phyloP scores from a whole-genome alignment of 2,329 filamentous ascomycete species.

The Fusarium humuli region DNA sequence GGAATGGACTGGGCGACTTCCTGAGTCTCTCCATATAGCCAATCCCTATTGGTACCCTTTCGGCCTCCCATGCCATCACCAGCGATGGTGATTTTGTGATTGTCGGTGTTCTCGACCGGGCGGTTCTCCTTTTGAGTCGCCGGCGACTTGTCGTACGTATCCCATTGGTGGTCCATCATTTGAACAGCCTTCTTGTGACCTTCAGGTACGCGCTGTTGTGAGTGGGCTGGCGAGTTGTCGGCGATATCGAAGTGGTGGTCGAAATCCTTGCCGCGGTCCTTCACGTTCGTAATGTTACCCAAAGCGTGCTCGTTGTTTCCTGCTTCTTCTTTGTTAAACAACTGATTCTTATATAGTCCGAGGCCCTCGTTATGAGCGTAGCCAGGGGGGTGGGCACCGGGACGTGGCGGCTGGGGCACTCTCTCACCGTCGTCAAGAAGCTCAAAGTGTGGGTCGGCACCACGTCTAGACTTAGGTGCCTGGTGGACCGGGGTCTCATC shows the following conservation, averaged over 20 bases:
- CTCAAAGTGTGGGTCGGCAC: slow-evolving; percentile 86
- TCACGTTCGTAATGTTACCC: slow-evolving; percentile 77
- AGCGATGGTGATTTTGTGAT: slow-evolving; percentile 57
- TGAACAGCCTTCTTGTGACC: slow-evolving; percentile 77
- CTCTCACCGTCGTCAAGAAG: slow-evolving; percentile 79
- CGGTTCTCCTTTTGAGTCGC: slow-evolving; percentile 64
- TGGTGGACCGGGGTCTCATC: slow-evolving; percentile 68
- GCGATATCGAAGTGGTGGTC: slow-evolving; percentile 80
- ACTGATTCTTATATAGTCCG: slow-evolving; percentile 79
- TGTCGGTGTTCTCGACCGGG: slow-evolving; percentile 59
- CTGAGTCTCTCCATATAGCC: slow-evolving; percentile 61
- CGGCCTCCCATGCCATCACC: slow-evolving; percentile 76
- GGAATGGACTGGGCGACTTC: slow-evolving; percentile 48
- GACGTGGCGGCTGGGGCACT: slow-evolving; percentile 60
- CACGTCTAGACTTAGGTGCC: slow-evolving; percentile 76
- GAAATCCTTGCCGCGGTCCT: slow-evolving; percentile 80
- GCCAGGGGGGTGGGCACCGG: slow-evolving; percentile 61
- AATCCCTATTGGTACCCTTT: slow-evolving; percentile 65
- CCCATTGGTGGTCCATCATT: slow-evolving; percentile 77
- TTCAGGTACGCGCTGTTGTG: slow-evolving; percentile 61
- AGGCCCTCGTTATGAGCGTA: slow-evolving; percentile 74
- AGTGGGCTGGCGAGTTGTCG: slow-evolving; percentile 70
- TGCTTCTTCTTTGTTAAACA: slow-evolving; percentile 70
- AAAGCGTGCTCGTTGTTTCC: slow-evolving; percentile 61
- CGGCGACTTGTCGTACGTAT: slow-evolving; percentile 66